Percentiles rank a stretch among this genome's conserved stretches.
Evolutionary conservation across 2,329 filamentous ascomycete genomes (phyloP).

Genomic region (Raffaelea deltoideospora): DNA sequence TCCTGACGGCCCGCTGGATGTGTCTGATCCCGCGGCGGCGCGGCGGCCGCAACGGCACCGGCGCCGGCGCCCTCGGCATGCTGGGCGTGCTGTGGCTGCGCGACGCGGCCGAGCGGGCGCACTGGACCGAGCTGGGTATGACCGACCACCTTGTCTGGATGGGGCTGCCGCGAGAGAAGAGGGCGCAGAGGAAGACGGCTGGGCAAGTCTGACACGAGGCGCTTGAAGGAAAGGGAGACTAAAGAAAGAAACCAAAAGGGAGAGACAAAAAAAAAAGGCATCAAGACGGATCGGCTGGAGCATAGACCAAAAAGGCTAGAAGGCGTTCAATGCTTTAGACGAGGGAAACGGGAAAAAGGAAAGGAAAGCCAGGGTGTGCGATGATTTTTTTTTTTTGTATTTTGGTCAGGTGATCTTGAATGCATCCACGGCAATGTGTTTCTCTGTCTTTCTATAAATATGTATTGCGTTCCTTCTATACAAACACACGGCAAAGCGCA

Average conservation of each 20-base stretch:
- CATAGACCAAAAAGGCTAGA: no score
- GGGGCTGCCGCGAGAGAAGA: constrained; percentile 6
- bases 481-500: no score
- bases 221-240: background rate
- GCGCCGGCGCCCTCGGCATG: constrained; percentile 20
- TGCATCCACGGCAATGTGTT: no score
- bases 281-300: background rate
- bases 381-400: no score
- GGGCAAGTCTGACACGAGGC: no score
- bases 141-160: constrained; percentile 11
- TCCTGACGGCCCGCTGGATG: constrained; percentile 17
- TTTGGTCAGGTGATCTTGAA: no score
- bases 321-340: no score
- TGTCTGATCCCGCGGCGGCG: constrained; percentile 18
- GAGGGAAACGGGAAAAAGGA: background rate
- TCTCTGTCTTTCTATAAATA: no score
- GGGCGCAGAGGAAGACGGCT: background rate
- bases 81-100: constrained; percentile 18
- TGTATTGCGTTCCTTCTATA: no score
- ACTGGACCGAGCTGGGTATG: constrained; percentile 13
- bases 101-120: constrained; percentile 11
- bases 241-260: background rate
- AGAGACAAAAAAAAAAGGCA: background rate
- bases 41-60: constrained; percentile 12
- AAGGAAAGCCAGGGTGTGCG: background rate